These are phyloP conservation scores for Thymus mandschuricus DNA, from an alignment of 257 asterid species.

Conservation along the genomic window DNA sequence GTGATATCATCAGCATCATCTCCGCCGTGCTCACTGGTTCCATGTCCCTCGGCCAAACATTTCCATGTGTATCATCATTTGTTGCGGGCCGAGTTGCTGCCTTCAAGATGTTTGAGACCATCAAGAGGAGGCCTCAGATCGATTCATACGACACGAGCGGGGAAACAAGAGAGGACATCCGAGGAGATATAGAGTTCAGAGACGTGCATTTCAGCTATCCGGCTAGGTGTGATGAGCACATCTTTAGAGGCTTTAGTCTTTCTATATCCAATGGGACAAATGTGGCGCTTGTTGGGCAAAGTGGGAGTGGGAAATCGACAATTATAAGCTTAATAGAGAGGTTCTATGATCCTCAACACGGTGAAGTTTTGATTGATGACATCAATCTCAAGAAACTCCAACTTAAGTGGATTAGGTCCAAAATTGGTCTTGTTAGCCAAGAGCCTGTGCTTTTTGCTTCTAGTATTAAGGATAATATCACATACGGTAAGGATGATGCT, in stretches of 20 bases:
- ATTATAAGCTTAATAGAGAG: conserved; percentile 64
- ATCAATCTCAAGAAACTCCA: conserved; percentile 53
- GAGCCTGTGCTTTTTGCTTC: conserved; percentile 69
- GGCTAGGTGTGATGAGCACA: conserved; percentile 53
- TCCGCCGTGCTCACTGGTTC: conserved; percentile 56
- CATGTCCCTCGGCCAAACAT: conserved; percentile 58
- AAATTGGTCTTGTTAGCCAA: conserved; percentile 71
- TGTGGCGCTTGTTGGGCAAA: conserved; percentile 69
- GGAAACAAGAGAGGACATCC: conserved; percentile 41
- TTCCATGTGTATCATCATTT: conserved; percentile 61
- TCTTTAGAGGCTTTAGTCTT: conserved; percentile 52
- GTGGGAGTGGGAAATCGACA: conserved; percentile 79
- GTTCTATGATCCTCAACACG: conserved; percentile 66
- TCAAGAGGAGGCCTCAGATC: conserved; percentile 50
- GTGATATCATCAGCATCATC: conserved; percentile 55
- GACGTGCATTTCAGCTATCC: conserved; percentile 64
- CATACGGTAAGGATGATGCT: conserved; percentile 65
- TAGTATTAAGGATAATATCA: conserved; percentile 63
- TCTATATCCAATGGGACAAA: conserved; percentile 48
- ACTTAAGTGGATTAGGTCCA: conserved; percentile 64
- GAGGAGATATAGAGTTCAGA: conserved; percentile 52
- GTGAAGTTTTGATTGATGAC: conserved; percentile 58
- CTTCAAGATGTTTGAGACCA: conserved; percentile 61
- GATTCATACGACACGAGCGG: conserved; percentile 55
- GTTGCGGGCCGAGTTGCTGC: conserved; percentile 72